A percentile compares a stretch with the other conserved stretches of the same genome.
These are phyloP conservation scores for Tardiomyces depauwii DNA, from an alignment of 1,139 yeast genomes.

Conservation along the genomic window DNA sequence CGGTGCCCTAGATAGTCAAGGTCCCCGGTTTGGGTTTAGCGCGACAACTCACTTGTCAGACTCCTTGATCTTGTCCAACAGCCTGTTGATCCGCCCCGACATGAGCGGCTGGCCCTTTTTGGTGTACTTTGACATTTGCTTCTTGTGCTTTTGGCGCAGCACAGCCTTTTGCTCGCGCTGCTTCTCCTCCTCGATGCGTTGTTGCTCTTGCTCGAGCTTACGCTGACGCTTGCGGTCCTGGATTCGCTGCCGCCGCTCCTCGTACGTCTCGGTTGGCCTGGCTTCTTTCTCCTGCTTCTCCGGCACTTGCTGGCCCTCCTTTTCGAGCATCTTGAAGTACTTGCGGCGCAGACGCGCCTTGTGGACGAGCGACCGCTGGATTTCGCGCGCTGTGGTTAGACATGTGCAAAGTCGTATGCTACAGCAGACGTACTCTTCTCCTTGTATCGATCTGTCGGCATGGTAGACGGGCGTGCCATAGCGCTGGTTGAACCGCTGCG, in stretches of 20 bases:
- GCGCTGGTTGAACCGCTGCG: background rate
- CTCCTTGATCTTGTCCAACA: constrained; percentile 62
- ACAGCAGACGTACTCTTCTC: constrained; percentile 5
- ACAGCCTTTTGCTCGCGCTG: constrained; percentile 10
- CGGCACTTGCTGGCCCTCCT: constrained; percentile 49
- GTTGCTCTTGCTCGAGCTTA: constrained; percentile 4
- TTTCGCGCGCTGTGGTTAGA: constrained; percentile 28
- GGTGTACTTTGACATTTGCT: constrained; percentile 45
- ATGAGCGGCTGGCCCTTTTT: constrained; percentile 75
- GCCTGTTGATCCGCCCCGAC: constrained; percentile 77
- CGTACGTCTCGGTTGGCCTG: constrained; percentile 4
- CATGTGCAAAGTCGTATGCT: background rate
- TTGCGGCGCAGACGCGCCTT: constrained; percentile 75
- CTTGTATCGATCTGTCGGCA: constrained; percentile 3
- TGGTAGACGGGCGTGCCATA: background rate
- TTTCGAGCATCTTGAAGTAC: constrained; percentile 69
- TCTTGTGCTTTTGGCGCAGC: constrained; percentile 37
- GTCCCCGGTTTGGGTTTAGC: too few species aligned
- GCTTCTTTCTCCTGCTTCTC: constrained; percentile 15
- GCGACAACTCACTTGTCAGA: background rate
- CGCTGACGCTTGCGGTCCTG: background rate
- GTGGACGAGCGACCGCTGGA: constrained; percentile 65
- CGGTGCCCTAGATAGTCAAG: too few species aligned
- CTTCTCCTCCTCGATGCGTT: constrained; percentile 15
- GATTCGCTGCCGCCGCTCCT: constrained; percentile 3